Base-by-base conservation (phyloP, 106 monocot genomes). In the Dendrobium catenatum region DNA sequence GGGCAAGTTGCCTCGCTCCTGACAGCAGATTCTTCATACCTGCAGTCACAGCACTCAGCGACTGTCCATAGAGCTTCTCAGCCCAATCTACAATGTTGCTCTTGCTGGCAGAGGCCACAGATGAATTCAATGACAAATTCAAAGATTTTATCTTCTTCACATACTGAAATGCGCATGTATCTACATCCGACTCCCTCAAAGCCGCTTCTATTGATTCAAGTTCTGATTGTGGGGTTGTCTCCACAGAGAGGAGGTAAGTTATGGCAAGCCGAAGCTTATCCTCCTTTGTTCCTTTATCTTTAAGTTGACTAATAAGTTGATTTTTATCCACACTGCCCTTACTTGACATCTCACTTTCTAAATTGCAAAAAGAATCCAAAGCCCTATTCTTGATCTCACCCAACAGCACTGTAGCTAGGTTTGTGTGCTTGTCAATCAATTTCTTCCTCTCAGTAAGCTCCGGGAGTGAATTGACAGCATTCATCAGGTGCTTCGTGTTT, bases 11-110 rank as follows among this genome's bases (percentile, higher is more conserved):
- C 40, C 92, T 87, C 72, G 86, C 97, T 54, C 87, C 94, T n/a
- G 91, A 90, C 18, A 97, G 83, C 2, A 97, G 81, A 86, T 97
- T 97, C 86, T 94, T 94, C 89, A 97, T 87, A 56, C 97, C 97
- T 48, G 97, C 90, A 70, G 97, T 94, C 79, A 97, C 92, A 20
- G 94, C 96, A 81, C 92, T 89, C 44, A 97, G 76, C 41, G 96
- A 97, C 73, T 97, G 96, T 29, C 97, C 97, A 80, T 97, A 97
- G 9, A 97, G 85, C 68, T 94, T 94, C 84, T 92, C 97, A 43
- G 97, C 97, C 97, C 97, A 97, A 77, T 97, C 97, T 58, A 97
- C 93, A 82, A 95, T 90, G 79, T 97, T 97, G 79, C 89, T 87
- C 85, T 83, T 88, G 82, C 92, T 94, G 2, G 90, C 85, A 2